Evolutionary conservation across 2,329 filamentous ascomycete genomes (phyloP).

Genomic region (Pestalotiopsis sp.): DNA sequence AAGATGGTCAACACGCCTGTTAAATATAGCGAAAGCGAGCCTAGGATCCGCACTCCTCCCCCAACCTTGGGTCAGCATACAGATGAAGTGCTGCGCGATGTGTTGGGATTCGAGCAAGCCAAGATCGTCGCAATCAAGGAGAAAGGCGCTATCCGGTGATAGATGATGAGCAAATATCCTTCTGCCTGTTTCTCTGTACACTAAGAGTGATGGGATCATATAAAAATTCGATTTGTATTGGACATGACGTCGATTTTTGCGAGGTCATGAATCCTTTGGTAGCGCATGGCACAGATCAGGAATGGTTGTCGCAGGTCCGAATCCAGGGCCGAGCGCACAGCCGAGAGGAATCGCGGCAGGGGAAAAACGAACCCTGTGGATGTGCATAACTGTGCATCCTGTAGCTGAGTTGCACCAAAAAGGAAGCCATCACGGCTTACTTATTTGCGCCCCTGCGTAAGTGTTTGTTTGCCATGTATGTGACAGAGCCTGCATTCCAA

Average conservation of each 20-base stretch:
- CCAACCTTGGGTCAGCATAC: slow-evolving; percentile 89
- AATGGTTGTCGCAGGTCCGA: not conserved
- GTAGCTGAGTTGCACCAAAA: not conserved
- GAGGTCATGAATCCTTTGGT: not conserved
- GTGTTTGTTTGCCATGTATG: not conserved
- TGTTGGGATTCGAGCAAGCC: slow-evolving; percentile 61
- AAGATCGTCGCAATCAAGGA: slow-evolving; percentile 66
- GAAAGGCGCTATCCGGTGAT: slow-evolving; percentile 66
- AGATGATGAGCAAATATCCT: not conserved
- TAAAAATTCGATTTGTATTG: not conserved
- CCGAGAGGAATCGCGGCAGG: not conserved
- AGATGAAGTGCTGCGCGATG: slow-evolving; percentile 68
- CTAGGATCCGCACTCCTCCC: slow-evolving; percentile 75
- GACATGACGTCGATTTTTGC: slow-evolving; percentile 5
- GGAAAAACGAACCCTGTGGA: not conserved
- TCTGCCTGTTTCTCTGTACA: not conserved
- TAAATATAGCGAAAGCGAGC: slow-evolving; percentile 85
- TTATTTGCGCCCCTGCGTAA: not conserved
- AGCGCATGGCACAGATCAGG: not conserved
- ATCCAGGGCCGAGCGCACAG: not conserved
- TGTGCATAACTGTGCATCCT: not conserved
- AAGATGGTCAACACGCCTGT: slow-evolving; percentile 93
- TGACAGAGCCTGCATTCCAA: not conserved
- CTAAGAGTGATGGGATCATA: not conserved
- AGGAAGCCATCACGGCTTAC: not conserved